A percentile compares a stretch with the other conserved stretches of the same genome.
phyloP scores from a whole-genome alignment of 1,284 basidiomycete species.

The Amylostereum areolatum region DNA sequence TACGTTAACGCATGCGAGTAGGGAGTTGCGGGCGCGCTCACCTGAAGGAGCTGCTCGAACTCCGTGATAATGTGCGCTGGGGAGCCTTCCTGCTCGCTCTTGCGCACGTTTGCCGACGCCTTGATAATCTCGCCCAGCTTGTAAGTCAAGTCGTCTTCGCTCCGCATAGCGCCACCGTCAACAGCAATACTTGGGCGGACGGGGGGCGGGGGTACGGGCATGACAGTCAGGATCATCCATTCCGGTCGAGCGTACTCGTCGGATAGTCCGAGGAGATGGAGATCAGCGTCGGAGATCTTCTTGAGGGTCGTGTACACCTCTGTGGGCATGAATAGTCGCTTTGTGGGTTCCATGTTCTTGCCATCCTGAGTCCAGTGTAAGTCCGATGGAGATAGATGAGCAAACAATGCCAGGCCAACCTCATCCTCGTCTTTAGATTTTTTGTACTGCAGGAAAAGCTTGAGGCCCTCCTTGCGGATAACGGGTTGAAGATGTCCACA shows the following conservation, averaged over 20 bases:
- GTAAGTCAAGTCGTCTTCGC: slow-evolving; percentile 98
- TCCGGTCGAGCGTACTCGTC: slow-evolving; percentile 96
- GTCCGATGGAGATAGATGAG: neutral
- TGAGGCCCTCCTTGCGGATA: slow-evolving; percentile 92
- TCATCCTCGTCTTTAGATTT: slow-evolving; percentile 91
- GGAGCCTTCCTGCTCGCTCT: slow-evolving; percentile 95
- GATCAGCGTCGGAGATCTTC: slow-evolving; percentile 89
- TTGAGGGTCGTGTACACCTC: slow-evolving; percentile 91
- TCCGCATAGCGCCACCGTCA: slow-evolving; percentile 93
- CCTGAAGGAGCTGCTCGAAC: slow-evolving; percentile 94
- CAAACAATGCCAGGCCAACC: slow-evolving; percentile 38
- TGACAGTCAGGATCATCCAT: slow-evolving; percentile 99
- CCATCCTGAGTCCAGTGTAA: slow-evolving; percentile 50
- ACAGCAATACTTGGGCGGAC: slow-evolving; percentile 97
- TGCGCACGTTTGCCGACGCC: slow-evolving; percentile 86
- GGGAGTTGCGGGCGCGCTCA: slow-evolving; percentile 20
- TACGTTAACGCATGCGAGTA: slow-evolving; percentile 3
- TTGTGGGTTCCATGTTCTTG: slow-evolving; percentile 86
- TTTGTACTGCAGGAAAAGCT: slow-evolving; percentile 96
- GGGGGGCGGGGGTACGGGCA: slow-evolving; percentile 97
- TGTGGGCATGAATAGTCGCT: slow-evolving; percentile 80
- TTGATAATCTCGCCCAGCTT: slow-evolving; percentile 98
- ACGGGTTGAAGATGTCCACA: slow-evolving; percentile 92
- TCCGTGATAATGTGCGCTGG: slow-evolving; percentile 95
- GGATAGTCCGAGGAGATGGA: slow-evolving; percentile 89